These are phyloP conservation scores for Lumnitzera littorea DNA, from an alignment of 345 rosid genomes.

Conservation along the genomic window DNA sequence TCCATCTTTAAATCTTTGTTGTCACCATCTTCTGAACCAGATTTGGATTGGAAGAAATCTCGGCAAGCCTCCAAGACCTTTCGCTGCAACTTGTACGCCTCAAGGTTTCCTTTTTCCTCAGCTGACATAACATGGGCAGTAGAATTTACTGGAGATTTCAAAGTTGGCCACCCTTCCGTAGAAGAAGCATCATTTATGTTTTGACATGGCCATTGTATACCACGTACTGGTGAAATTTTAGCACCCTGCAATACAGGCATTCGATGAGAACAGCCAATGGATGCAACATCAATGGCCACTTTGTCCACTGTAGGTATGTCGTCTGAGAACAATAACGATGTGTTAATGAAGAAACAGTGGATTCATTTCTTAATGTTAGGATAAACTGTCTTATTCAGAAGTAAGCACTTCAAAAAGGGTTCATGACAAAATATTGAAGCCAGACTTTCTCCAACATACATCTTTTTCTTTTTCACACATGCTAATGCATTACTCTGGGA, in stretches of 20 bases:
- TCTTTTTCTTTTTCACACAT: too few species aligned
- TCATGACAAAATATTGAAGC: too few species aligned
- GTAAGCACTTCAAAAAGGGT: too few species aligned
- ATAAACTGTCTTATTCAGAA: too few species aligned
- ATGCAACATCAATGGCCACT: background rate
- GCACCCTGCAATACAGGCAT: conserved; percentile 6
- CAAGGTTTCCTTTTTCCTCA: conserved; percentile 22
- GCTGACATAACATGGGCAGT: background rate
- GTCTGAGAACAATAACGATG: too few species aligned
- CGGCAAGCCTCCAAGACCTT: conserved; percentile 34
- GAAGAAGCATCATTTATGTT: background rate
- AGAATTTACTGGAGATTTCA: background rate
- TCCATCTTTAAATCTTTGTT: background rate
- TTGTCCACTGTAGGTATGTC: too few species aligned
- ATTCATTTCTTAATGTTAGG: too few species aligned
- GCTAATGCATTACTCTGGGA: too few species aligned
- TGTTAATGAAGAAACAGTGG: too few species aligned
- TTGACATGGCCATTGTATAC: conserved; percentile 18
- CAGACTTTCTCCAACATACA: too few species aligned
- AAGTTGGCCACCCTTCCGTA: conserved; percentile 4
- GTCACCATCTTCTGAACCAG: conserved; percentile 12
- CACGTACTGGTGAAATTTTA: background rate
- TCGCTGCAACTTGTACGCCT: conserved; percentile 29
- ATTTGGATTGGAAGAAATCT: conserved; percentile 25
- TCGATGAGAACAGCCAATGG: background rate